These are phyloP conservation scores for Medicago ruthenica DNA, from an alignment of 306 rosid species.

Conservation along the genomic window DNA sequence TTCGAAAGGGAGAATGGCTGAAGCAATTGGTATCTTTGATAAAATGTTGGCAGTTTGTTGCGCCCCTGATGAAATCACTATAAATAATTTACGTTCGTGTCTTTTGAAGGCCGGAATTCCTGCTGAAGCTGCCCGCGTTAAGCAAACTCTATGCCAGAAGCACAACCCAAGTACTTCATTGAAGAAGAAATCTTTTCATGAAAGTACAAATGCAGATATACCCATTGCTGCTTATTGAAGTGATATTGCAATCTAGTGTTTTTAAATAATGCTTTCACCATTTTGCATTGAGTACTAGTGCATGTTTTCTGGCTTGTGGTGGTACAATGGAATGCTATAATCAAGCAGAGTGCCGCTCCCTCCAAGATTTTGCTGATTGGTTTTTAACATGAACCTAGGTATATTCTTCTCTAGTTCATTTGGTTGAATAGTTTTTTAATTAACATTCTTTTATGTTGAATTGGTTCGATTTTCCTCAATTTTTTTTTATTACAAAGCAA, in stretches of 20 bases:
- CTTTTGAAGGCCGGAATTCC: conserved; percentile 85
- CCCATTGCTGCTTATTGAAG: conserved; percentile 60
- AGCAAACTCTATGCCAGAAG: conserved; percentile 48
- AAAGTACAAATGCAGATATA: conserved; percentile 50
- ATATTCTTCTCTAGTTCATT: conserved; percentile 22
- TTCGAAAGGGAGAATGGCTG: conserved; percentile 79
- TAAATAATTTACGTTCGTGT: conserved; percentile 61
- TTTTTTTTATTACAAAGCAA: background rate
- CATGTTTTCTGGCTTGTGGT: conserved; percentile 27
- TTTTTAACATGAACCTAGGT: conserved; percentile 30
- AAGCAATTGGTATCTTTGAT: conserved; percentile 68
- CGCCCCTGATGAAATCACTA: conserved; percentile 69
- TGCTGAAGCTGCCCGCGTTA: conserved; percentile 64
- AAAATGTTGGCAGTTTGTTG: conserved; percentile 71
- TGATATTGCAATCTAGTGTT: conserved; percentile 10
- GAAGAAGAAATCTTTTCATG: conserved; percentile 35
- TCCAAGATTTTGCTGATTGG: conserved; percentile 33
- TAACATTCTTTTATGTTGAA: background rate
- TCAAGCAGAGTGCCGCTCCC: conserved; percentile 31
- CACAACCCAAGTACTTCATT: conserved; percentile 41
- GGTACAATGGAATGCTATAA: conserved; percentile 30
- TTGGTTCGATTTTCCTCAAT: conserved; percentile 4
- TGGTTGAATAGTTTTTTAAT: background rate
- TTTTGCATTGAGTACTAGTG: conserved; percentile 21
- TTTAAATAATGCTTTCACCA: conserved; percentile 25